Percentiles rank a stretch among this genome's conserved stretches.
Evolutionary conservation across 164 flowering plant genomes (phyloP).

Genomic region (Berberis vulgaris): DNA sequence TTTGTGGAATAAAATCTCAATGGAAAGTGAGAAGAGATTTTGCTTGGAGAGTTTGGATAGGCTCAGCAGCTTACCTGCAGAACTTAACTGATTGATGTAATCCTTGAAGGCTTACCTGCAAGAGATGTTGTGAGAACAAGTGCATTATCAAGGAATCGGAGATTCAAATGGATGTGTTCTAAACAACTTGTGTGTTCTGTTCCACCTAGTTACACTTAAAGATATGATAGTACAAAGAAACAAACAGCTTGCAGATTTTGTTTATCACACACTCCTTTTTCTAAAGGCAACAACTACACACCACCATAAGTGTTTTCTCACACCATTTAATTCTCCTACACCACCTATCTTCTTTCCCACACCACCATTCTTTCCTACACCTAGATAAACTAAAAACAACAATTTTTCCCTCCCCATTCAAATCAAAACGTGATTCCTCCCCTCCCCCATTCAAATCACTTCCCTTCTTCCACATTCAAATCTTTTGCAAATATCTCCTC

Average conservation of each 20-base stretch:
- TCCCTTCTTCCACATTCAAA: too few relatives aligned
- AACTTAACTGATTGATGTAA: background rate
- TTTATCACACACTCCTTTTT: background rate
- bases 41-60: background rate
- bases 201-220: background rate
- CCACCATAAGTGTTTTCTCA: too few relatives aligned
- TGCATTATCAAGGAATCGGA: slow-evolving; percentile 2
- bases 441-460: too few relatives aligned
- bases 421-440: too few relatives aligned
- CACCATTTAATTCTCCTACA: too few relatives aligned
- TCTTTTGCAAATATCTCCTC: too few relatives aligned
- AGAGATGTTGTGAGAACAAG: slow-evolving; percentile 2
- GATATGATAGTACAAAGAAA: background rate
- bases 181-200: background rate
- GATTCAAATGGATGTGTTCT: background rate
- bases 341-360: too few relatives aligned
- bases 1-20: too few relatives aligned
- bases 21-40: background rate
- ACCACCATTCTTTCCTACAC: too few relatives aligned
- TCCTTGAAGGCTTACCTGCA: background rate
- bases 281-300: too few relatives aligned
- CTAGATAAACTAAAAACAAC: too few relatives aligned
- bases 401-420: too few relatives aligned
- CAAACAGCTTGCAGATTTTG: background rate
- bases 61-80: background rate